Base-by-base conservation (phyloP, 1,284 basidiomycete genomes). In the Pyrrhoderma lamaoense region DNA sequence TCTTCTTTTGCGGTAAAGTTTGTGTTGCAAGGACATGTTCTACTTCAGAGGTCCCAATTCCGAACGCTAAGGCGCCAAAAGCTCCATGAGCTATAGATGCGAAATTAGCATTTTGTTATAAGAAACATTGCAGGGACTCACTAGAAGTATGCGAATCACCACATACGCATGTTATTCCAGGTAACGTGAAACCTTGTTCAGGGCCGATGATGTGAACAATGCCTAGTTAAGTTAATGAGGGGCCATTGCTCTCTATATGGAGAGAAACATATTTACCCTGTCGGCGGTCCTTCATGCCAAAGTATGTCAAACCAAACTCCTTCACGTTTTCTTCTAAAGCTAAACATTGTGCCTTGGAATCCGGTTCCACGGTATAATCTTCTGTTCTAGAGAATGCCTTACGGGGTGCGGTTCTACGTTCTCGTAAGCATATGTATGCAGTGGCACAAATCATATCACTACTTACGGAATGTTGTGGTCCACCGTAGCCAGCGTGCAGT, bases 11-110 rank as follows among this genome's bases (percentile, higher is more conserved):
- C 55, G 93, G 73, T 22, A 97, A 75, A 42, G 92, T 94, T 68
- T 97, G 94, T 8, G 94, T 97, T 3, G 94, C 93, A 55, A 97
- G 84, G 60, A 97, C 93, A 66, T 97, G 93, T 65, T 97, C 93
- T 60, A 97, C 93, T 67, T 97, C 93, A 47, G 93, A 94, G 3
- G 93, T 96, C 40, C 93, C 93, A 63, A 97, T 96, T 60, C 94
- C 93, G 63, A 97, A 97, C 0, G 93, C 93, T 57, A 96, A 80
- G 46, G 94, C 93, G 44, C 93, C 93, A 63, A 97, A 97, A 1
- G 93, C 94, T 46, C 94, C 93, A 65, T 97, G 93, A 11, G 93
- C 89, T 91, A 57, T 34, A 22, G n/a, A n/a, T 34, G 87, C 52
- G 53, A 49, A 45, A 45, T 43, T 35, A 45, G 11, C 37, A 11